Percentiles rank a stretch among this genome's conserved stretches.
Evolutionary conservation across 2,329 filamentous ascomycete genomes (phyloP).

Genomic region (Sordariomycetes sp.): DNA sequence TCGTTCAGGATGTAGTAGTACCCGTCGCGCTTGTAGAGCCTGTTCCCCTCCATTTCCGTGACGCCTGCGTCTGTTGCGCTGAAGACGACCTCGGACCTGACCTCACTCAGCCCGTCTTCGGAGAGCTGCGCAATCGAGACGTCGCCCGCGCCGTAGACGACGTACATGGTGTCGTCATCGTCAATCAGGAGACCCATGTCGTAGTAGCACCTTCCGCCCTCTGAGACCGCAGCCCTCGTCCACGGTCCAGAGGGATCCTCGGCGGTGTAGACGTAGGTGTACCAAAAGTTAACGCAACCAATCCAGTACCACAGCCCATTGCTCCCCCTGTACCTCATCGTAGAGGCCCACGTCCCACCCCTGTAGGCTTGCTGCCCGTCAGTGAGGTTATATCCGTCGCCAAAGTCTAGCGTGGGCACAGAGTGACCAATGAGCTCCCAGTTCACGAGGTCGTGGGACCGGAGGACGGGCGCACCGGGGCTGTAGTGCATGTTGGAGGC

Average conservation of each 20-base stretch:
- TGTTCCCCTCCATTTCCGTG: conserved; percentile 30
- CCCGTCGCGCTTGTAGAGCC: conserved; percentile 44
- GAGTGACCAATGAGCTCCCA: conserved; percentile 34
- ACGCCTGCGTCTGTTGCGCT: conserved; percentile 17
- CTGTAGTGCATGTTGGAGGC: conserved; percentile 43
- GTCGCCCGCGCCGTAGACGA: conserved; percentile 35
- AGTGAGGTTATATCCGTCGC: conserved; percentile 28
- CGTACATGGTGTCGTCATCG: conserved; percentile 44
- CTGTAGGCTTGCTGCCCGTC: conserved; percentile 28
- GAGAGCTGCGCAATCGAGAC: conserved; percentile 37
- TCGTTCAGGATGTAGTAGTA: conserved; percentile 40
- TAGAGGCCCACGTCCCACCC: conserved; percentile 22
- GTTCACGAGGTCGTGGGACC: conserved; percentile 39
- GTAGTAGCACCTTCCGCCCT: conserved; percentile 31
- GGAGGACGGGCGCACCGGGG: conserved; percentile 40
- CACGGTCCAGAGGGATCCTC: conserved; percentile 25
- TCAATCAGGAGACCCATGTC: conserved; percentile 45
- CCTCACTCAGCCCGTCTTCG: conserved; percentile 28
- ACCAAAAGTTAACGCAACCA: conserved; percentile 35
- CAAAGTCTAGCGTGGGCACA: conserved; percentile 29
- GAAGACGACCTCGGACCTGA: conserved; percentile 29
- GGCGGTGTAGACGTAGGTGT: conserved; percentile 40
- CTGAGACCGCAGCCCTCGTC: conserved; percentile 17
- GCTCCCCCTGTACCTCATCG: conserved; percentile 34
- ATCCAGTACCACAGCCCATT: conserved; percentile 41